Evolutionary conservation across 108 stramenopile species (phyloP).

Genomic region (Fistulifera pelliculosa): DNA sequence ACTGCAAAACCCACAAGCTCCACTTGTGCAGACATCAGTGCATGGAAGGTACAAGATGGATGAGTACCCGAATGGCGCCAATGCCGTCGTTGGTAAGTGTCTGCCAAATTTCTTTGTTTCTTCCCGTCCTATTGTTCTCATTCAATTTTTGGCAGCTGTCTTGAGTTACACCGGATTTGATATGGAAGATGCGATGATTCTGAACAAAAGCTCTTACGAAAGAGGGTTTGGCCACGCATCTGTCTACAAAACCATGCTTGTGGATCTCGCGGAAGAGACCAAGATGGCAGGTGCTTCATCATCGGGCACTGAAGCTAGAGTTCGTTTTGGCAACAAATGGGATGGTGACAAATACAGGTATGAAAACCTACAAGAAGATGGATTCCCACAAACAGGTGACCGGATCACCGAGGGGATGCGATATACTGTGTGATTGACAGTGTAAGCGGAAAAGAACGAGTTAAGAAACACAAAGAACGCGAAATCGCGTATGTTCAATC

Average conservation of each 20-base stretch:
- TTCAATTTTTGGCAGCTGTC: slow-evolving; percentile 51
- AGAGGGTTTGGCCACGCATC: slow-evolving; percentile 90
- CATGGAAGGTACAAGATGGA: slow-evolving; percentile 95
- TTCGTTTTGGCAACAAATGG: slow-evolving; percentile 32
- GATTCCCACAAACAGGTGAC: slow-evolving; percentile 86
- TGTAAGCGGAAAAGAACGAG: slow-evolving; percentile 46
- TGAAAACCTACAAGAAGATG: slow-evolving; percentile 81
- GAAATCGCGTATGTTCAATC: slow-evolving; percentile 86
- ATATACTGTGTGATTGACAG: slow-evolving; percentile 87
- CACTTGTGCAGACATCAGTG: slow-evolving; percentile 88
- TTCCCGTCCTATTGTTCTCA: not conserved
- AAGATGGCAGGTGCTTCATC: slow-evolving; percentile 37
- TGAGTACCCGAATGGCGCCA: slow-evolving; percentile 96
- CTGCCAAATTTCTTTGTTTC: not conserved
- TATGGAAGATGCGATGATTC: slow-evolving; percentile 99
- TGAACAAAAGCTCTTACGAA: slow-evolving; percentile 92
- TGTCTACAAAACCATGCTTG: slow-evolving; percentile 91
- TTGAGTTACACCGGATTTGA: slow-evolving; percentile 99
- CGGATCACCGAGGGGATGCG: slow-evolving; percentile 82
- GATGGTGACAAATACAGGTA: slow-evolving; percentile 42
- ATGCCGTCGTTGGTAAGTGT: slow-evolving; percentile 86
- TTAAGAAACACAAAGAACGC: slow-evolving; percentile 86
- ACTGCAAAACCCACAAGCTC: slow-evolving; percentile 91
- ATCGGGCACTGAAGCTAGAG: slow-evolving; percentile 28
- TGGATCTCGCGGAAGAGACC: slow-evolving; percentile 81